These are phyloP conservation scores for Russula sp. DNA, from an alignment of 768 basidiomycete species.

Conservation along the genomic window DNA sequence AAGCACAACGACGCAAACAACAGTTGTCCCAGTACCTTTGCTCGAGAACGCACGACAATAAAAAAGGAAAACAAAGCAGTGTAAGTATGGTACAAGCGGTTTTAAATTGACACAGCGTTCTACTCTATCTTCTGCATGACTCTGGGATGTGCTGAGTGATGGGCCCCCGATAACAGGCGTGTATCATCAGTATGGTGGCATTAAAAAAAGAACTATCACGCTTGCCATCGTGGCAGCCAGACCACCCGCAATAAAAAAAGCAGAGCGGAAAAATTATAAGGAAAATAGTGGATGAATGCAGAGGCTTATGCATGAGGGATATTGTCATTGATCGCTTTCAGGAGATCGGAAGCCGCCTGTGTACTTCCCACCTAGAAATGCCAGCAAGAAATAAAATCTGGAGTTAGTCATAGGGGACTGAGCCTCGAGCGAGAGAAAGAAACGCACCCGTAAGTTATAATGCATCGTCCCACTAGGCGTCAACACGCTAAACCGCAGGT, in stretches of 20 bases:
- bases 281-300: background rate
- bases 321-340: slow-evolving; percentile 23
- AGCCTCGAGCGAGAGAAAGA: background rate
- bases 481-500: slow-evolving; percentile 71
- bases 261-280: slow-evolving; percentile 6
- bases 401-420: background rate
- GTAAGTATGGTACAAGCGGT: slow-evolving; percentile 15
- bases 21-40: background rate
- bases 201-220: slow-evolving; percentile 1
- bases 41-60: slow-evolving; percentile 5
- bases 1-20: background rate
- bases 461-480: slow-evolving; percentile 59
- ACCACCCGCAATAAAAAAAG: slow-evolving; percentile 16
- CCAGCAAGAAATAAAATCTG: background rate
- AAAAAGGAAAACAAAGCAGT: slow-evolving; percentile 17
- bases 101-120: slow-evolving; percentile 15
- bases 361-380: slow-evolving; percentile 25
- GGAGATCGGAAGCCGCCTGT: slow-evolving; percentile 26
- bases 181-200: slow-evolving; percentile 9
- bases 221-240: slow-evolving; percentile 2
- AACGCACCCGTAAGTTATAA: slow-evolving; percentile 70
- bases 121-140: slow-evolving; percentile 20
- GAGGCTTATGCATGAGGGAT: slow-evolving; percentile 14
- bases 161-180: slow-evolving; percentile 4
- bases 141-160: slow-evolving; percentile 1